Evolutionary conservation across 139 green algal genomes (phyloP).

Genomic region (Chlamydomonas incerta): DNA sequence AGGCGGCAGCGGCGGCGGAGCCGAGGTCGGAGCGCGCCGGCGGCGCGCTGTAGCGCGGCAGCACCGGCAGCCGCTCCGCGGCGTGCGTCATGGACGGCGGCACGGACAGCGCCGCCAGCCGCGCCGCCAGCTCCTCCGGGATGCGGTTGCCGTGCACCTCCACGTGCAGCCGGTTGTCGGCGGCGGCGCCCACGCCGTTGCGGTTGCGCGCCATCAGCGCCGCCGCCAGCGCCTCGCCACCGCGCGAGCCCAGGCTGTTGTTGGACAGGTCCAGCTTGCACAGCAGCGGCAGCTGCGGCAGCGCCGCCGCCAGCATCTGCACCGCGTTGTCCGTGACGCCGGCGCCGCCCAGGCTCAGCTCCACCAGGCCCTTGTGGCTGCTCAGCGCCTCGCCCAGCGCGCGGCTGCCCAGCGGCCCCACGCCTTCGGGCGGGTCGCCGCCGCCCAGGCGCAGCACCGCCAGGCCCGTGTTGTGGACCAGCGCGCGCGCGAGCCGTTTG

Average conservation of each 20-base stretch:
- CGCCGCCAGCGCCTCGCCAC: background rate
- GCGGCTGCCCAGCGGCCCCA: constrained; percentile 29
- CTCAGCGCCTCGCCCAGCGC: constrained; percentile 35
- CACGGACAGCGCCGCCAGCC: constrained; percentile 9
- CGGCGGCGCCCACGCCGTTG: background rate
- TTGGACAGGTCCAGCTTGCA: constrained; percentile 37
- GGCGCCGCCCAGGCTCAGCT: constrained; percentile 16
- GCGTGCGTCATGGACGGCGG: background rate
- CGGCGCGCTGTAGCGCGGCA: constrained; percentile 1
- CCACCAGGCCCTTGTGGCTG: constrained; percentile 24
- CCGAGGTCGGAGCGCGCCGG: background rate
- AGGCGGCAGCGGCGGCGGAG: no score
- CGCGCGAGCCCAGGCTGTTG: constrained; percentile 7
- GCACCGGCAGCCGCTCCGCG: background rate
- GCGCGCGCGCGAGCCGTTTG: background rate
- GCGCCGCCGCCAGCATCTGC: constrained; percentile 16
- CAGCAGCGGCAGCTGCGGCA: constrained; percentile 7
- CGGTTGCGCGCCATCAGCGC: constrained; percentile 34
- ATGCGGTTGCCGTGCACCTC: constrained; percentile 29
- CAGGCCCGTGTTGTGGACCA: constrained; percentile 16
- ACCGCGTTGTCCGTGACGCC: constrained; percentile 25
- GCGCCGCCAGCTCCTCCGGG: constrained; percentile 9
- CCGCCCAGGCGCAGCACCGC: constrained; percentile 31
- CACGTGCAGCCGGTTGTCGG: constrained; percentile 25
- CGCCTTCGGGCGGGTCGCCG: constrained; percentile 34